These are phyloP conservation scores for Dendrobium huoshanense DNA, from an alignment of 106 monocot species.

Conservation along the genomic window DNA sequence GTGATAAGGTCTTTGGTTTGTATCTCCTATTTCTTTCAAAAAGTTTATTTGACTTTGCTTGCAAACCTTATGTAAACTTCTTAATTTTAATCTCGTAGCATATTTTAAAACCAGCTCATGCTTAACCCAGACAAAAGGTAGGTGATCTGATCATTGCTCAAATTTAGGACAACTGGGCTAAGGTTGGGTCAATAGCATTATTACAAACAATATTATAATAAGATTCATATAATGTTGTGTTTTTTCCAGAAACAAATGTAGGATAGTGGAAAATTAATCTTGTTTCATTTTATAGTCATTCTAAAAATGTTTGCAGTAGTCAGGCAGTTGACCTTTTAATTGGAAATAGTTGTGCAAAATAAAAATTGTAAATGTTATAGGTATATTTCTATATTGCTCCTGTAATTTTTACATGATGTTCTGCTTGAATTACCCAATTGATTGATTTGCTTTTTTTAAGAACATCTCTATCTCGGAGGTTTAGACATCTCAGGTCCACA, in stretches of 20 bases:
- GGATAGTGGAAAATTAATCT: too few relatives aligned
- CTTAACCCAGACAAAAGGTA: not conserved
- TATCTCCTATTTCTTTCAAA: not conserved
- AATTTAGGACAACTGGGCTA: too few relatives aligned
- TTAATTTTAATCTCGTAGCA: not conserved
- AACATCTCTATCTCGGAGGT: not conserved
- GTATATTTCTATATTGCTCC: not conserved
- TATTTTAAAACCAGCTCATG: not conserved
- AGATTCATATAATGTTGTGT: too few relatives aligned
- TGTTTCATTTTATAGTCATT: too few relatives aligned
- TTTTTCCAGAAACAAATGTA: too few relatives aligned
- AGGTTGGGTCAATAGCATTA: too few relatives aligned
- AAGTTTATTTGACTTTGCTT: not conserved
- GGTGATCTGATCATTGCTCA: too few relatives aligned
- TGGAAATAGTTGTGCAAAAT: not conserved
- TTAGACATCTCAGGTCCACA: not conserved
- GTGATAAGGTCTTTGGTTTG: not conserved
- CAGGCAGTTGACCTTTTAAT: not conserved
- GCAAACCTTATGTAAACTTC: not conserved
- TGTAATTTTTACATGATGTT: not conserved
- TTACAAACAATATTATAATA: too few relatives aligned
- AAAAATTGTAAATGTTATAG: constrained; percentile 2
- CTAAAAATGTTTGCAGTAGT: too few relatives aligned
- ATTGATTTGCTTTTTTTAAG: not conserved
- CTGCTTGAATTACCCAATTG: not conserved